Base-by-base conservation (phyloP, 305 asterid species). In the Solanum hybrid region DNA sequence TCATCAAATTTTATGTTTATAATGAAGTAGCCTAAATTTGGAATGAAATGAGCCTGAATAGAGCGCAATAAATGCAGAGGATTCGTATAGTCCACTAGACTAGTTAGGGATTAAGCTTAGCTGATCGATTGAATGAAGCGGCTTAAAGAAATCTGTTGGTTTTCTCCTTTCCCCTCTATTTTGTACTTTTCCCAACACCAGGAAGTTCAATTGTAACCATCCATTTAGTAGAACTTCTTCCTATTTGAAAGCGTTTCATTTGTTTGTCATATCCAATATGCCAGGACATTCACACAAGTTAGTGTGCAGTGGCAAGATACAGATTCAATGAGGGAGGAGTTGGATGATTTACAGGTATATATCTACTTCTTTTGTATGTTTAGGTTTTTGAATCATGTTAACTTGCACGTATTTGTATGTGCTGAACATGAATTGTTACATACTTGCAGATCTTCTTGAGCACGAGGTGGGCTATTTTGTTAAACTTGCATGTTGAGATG, bases 231-330 rank as follows among this genome's bases (percentile, higher is more conserved):
- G 75, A 51, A 84, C 37, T n/a, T 86, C 37, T 24, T 72, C 71
- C 82, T 87, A 17, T 87, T 38, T 42, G 72, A 82, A 80, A 34
- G 71, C 35, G 89, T 88, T 77, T 46, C 78, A 88, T 56, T 64
- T 85, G 32, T 64, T 6, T 64, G 86, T 90, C 73, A 29, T 92
- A 85, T 86, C 66, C 89, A 84, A 72, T 94, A 87, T 90, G 76
- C 92, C 94, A 97, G 99, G 94, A 97, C 99, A 92, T 97, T 97
- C 91, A 97, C 99, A 40, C 99, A 97, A 94, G 99, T 97, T 88
- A 97, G 99, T 79, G 95, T 96, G 92, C 99, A 96, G 93, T 97
- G 99, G 99, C 99, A 97, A 94, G 99, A 97, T 89, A 95, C 98
- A 40, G 99, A 97, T 93, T 93, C 99, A 85, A 94, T 97, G 99